Evolutionary conservation across 1,284 basidiomycete species (phyloP), one percentile per base, ranked within the genome.

Genomic region (Clitocybe nebularis): DNA sequence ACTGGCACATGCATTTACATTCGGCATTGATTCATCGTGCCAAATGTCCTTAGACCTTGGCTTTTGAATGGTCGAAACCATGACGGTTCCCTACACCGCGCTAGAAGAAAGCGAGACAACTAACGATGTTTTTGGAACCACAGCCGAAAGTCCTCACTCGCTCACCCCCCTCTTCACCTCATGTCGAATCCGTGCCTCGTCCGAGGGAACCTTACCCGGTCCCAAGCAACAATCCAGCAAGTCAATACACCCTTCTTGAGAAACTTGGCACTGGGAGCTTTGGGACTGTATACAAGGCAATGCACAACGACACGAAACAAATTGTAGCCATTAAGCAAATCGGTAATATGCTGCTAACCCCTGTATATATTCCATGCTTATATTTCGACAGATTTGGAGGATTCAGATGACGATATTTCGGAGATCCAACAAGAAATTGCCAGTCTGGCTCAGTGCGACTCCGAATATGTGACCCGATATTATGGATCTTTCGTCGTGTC

Each of bases 291-390:
- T 99, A 92, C 80, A 96, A 96, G 71, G 93, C 91, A 2, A 86
- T 93, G 56, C 93, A 99, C 68, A 91, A 92, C 59, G 89, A 92
- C 47, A 89, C 91, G 3, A 87, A 89, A 59, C 85, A 95, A 65
- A 86, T 93, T 47, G 96, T 99, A 17, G 95, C 95, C 38, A 93
- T 99, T 63, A 99, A 99, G 68, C 93, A 97, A 66, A 98, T 99
- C 59, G 91, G 91, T 89, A 55, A 52, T 80, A 43, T 21, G 39
- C 22, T 42, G 22, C 38, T 7, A 22, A 29, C 32, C 22, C 45
- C 37, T 43, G 9, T 23, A 48, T 29, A 37, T 11, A 13, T 14
- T 37, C 46, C 34, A 45, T 41, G 22, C 40, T 48, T 32, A 52
- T 45, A 40, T 24, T 39, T 33, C 13, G 41, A 8, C 55, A 89